Evolutionary conservation across 176 grass and related monocot genomes (phyloP).

Genomic region (Raddia guianensis): DNA sequence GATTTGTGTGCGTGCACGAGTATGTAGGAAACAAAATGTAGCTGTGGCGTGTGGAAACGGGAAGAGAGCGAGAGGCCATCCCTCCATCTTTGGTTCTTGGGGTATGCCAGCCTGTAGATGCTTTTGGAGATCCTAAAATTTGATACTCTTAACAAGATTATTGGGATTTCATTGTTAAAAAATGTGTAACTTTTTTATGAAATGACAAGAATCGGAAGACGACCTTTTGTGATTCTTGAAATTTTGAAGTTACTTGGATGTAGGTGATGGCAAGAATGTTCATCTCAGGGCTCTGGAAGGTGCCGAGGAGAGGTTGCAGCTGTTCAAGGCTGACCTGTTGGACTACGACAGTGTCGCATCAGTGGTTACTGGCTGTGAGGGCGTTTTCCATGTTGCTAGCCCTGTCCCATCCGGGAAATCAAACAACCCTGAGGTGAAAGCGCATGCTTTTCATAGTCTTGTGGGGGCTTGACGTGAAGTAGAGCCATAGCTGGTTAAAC

Average conservation of each 20-base stretch:
- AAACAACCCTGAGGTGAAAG: conserved; percentile 68
- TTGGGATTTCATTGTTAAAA: neutral
- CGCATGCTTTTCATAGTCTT: neutral
- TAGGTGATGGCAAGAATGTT: conserved; percentile 69
- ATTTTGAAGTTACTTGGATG: too few relatives aligned
- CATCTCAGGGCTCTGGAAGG: conserved; percentile 62
- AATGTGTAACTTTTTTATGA: neutral
- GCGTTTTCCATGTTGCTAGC: conserved; percentile 82
- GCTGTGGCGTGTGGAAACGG: neutral
- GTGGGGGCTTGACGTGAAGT: neutral
- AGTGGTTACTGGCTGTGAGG: conserved; percentile 61
- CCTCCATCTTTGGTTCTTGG: neutral
- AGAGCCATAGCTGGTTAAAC: neutral
- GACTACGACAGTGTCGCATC: conserved; percentile 50
- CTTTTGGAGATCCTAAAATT: neutral
- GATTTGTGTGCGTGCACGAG: neutral
- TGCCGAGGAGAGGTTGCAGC: conserved; percentile 58
- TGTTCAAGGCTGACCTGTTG: conserved; percentile 68
- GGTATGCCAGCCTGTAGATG: neutral
- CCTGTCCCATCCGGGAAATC: conserved; percentile 60
- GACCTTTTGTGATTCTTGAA: too few relatives aligned
- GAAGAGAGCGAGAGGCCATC: neutral
- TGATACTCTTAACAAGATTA: neutral
- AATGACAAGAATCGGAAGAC: neutral
- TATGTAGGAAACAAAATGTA: neutral